Conservation (phyloP, 441 rosid genomes). For the Adansonia gregorii region DNA sequence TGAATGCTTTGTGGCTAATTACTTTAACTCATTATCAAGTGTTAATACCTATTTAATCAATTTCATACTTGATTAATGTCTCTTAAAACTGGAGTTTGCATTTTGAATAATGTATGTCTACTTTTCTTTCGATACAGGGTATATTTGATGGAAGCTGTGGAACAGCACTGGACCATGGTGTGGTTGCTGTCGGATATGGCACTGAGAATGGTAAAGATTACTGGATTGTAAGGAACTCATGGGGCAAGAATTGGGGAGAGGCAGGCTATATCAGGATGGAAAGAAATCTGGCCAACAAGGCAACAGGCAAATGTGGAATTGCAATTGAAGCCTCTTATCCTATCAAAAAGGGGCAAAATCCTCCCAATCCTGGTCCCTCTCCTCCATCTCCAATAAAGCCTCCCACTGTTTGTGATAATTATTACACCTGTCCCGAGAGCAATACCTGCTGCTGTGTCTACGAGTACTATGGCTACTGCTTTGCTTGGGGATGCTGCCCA, state of each 20-base stretch:
- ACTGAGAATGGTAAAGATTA: conserved; percentile 65
- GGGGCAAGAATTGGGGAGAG: conserved; percentile 92
- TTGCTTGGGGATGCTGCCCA: conserved; percentile 95
- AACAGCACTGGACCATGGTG: conserved; percentile 80
- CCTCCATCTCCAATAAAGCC: conserved; percentile 87
- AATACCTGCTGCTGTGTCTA: conserved; percentile 84
- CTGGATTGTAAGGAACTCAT: conserved; percentile 86
- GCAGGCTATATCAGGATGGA: conserved; percentile 77
- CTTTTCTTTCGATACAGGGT: conserved; percentile 50
- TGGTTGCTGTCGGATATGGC: conserved; percentile 84
- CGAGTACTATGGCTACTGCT: conserved; percentile 64
- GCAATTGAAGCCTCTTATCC: conserved; percentile 87
- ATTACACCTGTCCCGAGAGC: conserved; percentile 66
- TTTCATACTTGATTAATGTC: background rate
- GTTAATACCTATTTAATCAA: background rate
- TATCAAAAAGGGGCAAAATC: conserved; percentile 71
- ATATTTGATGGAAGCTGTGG: conserved; percentile 74
- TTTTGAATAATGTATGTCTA: background rate
- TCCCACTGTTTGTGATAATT: conserved; percentile 68
- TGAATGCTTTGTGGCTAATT: conserved; percentile 7
- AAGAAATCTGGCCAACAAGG: conserved; percentile 41
- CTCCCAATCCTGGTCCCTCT: conserved; percentile 94
- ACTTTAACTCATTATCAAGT: background rate
- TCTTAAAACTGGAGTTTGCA: background rate
- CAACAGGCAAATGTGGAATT: conserved; percentile 83